Conservation (phyloP, 2,329 filamentous ascomycete species). For the Geosmithia putterillii region DNA sequence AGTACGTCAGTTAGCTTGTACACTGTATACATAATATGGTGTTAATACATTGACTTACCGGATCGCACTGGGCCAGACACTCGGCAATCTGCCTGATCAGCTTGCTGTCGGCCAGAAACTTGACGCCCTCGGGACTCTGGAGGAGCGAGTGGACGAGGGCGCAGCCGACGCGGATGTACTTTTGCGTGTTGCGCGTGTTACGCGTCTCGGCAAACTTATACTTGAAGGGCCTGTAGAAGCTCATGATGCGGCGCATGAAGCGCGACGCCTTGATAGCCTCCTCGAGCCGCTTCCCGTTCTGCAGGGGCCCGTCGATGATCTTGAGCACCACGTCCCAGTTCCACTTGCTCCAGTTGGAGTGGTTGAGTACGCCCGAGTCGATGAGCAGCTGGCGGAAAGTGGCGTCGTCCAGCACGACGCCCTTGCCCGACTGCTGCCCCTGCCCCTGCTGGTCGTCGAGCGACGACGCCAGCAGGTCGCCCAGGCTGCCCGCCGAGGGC, state of each 20-base stretch:
- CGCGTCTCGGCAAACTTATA: constrained; percentile 84
- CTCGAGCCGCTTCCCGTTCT: constrained; percentile 82
- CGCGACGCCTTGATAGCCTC: constrained; percentile 92
- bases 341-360: constrained; percentile 90
- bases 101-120: constrained; percentile 84
- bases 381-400: constrained; percentile 53
- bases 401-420: constrained; percentile 40
- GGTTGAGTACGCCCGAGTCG: constrained; percentile 77
- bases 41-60: constrained; percentile 40
- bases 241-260: constrained; percentile 88
- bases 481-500: constrained; percentile 30
- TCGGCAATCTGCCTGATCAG: constrained; percentile 87
- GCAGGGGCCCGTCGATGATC: constrained; percentile 84
- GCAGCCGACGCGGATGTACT: constrained; percentile 84
- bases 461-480: constrained; percentile 23
- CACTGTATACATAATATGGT: neutral
- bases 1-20: neutral
- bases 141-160: constrained; percentile 77
- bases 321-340: constrained; percentile 90
- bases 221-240: constrained; percentile 95
- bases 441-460: constrained; percentile 44
- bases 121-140: constrained; percentile 72
- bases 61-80: constrained; percentile 89
- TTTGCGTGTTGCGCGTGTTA: constrained; percentile 86
- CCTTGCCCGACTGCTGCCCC: constrained; percentile 19